Conservation (phyloP, 2,329 filamentous ascomycete genomes). For the Metarhizium rileyi region DNA sequence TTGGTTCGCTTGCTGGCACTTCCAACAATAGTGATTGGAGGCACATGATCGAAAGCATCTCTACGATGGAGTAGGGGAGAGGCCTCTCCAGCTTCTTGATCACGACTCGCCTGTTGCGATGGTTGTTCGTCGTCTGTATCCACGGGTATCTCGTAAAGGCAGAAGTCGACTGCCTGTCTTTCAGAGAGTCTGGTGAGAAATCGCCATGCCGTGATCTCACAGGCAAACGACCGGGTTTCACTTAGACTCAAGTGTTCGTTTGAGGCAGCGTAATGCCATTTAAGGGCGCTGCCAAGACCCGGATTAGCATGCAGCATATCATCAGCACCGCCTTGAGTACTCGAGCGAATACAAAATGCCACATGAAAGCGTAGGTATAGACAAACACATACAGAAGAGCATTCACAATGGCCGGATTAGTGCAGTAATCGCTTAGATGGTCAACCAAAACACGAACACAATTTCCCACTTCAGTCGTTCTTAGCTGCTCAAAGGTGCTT, state of each 20-base stretch:
- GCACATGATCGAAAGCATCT: conserved; percentile 14
- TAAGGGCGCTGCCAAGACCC: conserved; percentile 46
- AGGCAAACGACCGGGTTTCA: conserved; percentile 60
- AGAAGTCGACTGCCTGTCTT: conserved; percentile 62
- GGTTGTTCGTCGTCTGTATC: conserved; percentile 15
- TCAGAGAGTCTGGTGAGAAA: conserved; percentile 64
- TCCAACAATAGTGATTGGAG: conserved; percentile 20
- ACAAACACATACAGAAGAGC: conserved; percentile 55
- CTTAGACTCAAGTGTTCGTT: conserved; percentile 56
- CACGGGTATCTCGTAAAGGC: conserved; percentile 61
- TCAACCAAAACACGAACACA: conserved; percentile 50
- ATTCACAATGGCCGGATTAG: conserved; percentile 61
- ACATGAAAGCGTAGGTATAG: background rate
- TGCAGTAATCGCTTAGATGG: conserved; percentile 52
- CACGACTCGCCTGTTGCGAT: conserved; percentile 6
- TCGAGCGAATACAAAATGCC: too few relatives aligned
- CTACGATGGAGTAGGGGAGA: conserved; percentile 35
- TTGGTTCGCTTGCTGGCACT: conserved; percentile 36
- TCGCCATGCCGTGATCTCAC: conserved; percentile 74
- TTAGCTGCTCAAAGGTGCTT: conserved; percentile 63
- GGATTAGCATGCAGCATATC: background rate
- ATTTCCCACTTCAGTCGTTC: conserved; percentile 53
- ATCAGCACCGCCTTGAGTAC: too few relatives aligned
- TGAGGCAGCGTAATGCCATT: conserved; percentile 61
- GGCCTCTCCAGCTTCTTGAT: conserved; percentile 37